Conservation (phyloP, 164 flowering plant genomes). For the Pachysandra terminalis region DNA sequence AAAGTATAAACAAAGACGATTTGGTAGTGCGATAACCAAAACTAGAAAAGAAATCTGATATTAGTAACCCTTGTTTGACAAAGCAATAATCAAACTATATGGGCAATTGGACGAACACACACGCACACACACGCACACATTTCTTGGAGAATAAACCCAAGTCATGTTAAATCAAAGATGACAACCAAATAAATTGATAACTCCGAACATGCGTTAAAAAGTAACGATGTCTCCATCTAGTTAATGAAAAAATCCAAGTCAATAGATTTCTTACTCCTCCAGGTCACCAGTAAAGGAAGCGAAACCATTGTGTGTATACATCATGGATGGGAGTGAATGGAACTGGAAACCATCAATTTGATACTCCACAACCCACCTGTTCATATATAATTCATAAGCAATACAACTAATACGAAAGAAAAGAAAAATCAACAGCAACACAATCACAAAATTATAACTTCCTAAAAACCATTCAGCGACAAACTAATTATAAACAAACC, state of each 20-base stretch:
- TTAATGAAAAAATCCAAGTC: not conserved
- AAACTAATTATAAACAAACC: not conserved
- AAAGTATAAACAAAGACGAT: not conserved
- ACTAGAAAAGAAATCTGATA: not conserved
- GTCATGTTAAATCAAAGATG: not conserved
- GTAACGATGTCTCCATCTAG: not conserved
- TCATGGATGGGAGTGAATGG: constrained; percentile 94
- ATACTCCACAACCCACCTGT: constrained; percentile 97
- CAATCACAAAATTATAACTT: not conserved
- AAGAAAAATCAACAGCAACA: not conserved
- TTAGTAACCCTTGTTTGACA: not conserved
- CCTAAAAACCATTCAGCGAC: not conserved
- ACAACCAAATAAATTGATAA: not conserved
- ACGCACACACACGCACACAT: too few species aligned
- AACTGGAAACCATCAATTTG: constrained; percentile 93
- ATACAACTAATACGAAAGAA: not conserved
- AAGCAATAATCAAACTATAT: not conserved
- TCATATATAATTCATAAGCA: constrained; percentile 18
- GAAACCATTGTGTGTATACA: constrained; percentile 97
- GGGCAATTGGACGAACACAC: not conserved
- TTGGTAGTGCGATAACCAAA: not conserved
- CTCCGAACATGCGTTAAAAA: not conserved
- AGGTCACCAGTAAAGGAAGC: constrained; percentile 88
- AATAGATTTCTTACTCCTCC: constrained; percentile 72
- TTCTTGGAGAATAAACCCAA: not conserved